Percentiles rank a stretch among this genome's conserved stretches.
These are phyloP conservation scores for Starmera amethionina DNA, from an alignment of 805 yeast species.

Conservation along the genomic window DNA sequence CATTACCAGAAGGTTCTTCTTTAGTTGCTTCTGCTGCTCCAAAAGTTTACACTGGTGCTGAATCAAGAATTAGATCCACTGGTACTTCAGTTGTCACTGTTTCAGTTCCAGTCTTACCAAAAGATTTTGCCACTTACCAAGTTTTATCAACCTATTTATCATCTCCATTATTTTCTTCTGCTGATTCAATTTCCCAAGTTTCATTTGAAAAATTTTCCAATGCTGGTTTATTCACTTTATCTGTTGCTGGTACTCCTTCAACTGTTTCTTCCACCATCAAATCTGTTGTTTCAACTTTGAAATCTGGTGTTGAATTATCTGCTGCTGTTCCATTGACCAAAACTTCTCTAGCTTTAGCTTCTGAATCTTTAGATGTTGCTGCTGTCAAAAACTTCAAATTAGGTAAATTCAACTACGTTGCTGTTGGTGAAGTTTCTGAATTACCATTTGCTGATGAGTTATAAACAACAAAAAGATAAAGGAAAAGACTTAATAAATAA, in stretches of 20 bases:
- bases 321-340: conserved; percentile 48
- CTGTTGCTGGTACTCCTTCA: conserved; percentile 51
- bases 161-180: conserved; percentile 45
- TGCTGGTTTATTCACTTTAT: conserved; percentile 71
- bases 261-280: conserved; percentile 53
- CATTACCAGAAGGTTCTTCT: conserved; percentile 53
- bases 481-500: not conserved
- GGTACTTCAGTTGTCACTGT: conserved; percentile 68
- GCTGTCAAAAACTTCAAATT: conserved; percentile 35
- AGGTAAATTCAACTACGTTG: conserved; percentile 71
- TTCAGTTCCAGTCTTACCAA: conserved; percentile 66
- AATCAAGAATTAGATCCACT: conserved; percentile 51
- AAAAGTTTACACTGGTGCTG: conserved; percentile 51
- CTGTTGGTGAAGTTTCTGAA: conserved; percentile 78
- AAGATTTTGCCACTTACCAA: conserved; percentile 57
- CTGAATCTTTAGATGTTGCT: conserved; percentile 27
- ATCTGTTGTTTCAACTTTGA: conserved; percentile 41
- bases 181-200: conserved; percentile 44
- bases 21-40: conserved; percentile 29
- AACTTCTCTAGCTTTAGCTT: conserved; percentile 32
- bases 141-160: conserved; percentile 60
- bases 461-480: conserved; percentile 25
- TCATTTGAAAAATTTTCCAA: conserved; percentile 58
- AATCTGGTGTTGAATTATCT: conserved; percentile 46
- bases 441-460: conserved; percentile 89